Evolutionary conservation across 2,329 filamentous ascomycete species (phyloP).

Genomic region (Graphilbum sp.): DNA sequence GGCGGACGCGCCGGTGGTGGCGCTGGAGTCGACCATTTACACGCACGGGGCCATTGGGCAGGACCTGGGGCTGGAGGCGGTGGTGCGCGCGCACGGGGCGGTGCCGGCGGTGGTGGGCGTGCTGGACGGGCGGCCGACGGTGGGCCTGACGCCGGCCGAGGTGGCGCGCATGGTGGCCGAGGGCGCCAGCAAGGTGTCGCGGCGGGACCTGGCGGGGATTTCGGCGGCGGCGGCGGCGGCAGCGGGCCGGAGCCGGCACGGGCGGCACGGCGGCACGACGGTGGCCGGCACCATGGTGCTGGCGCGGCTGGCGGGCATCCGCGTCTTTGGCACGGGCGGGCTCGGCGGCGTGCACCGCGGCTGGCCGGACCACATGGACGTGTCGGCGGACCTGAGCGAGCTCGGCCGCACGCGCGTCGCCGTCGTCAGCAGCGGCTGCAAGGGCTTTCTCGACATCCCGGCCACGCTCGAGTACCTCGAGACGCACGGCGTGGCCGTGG

Average conservation of each 20-base stretch:
- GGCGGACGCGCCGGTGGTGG: slow-evolving; percentile 67
- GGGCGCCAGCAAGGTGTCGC: slow-evolving; percentile 66
- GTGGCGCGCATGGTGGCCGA: slow-evolving; percentile 57
- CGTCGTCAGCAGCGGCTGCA: slow-evolving; percentile 80
- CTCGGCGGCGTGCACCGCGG: slow-evolving; percentile 88
- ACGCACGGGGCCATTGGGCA: slow-evolving; percentile 81
- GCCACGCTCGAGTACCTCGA: slow-evolving; percentile 68
- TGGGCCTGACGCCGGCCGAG: slow-evolving; percentile 61
- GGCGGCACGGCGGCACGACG: slow-evolving; percentile 75
- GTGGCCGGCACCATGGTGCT: slow-evolving; percentile 88
- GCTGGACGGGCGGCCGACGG: slow-evolving; percentile 63
- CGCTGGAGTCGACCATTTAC: slow-evolving; percentile 91
- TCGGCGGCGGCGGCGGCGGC: slow-evolving; percentile 43
- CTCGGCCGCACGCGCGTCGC: slow-evolving; percentile 77
- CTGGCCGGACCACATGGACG: slow-evolving; percentile 72
- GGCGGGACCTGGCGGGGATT: slow-evolving; percentile 72
- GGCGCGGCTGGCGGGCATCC: slow-evolving; percentile 72
- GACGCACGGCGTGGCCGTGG: slow-evolving; percentile 62
- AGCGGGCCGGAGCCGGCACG: neutral
- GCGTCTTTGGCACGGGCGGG: slow-evolving; percentile 86
- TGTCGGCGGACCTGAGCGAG: slow-evolving; percentile 91
- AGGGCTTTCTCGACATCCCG: slow-evolving; percentile 87
- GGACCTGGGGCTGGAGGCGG: slow-evolving; percentile 53
- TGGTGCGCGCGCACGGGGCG: slow-evolving; percentile 66
- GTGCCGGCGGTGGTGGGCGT: slow-evolving; percentile 87